Conservation (phyloP, 2,329 filamentous ascomycete species). For the Neonectria ditissima region DNA sequence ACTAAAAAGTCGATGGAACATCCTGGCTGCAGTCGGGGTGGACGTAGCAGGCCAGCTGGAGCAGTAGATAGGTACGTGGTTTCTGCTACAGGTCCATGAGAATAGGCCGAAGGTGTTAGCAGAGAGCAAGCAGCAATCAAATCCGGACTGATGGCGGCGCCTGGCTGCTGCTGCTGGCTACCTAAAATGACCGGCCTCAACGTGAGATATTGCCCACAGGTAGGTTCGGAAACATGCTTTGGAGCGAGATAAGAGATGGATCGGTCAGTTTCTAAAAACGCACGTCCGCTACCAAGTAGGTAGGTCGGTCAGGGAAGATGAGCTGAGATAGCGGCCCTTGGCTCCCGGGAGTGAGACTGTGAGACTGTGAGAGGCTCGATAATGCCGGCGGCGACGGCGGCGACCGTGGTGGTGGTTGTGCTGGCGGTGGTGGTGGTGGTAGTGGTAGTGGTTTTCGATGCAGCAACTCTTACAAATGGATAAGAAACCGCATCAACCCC, state of each 20-base stretch:
- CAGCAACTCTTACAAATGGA: constrained; percentile 26
- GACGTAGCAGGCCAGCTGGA: constrained; percentile 9
- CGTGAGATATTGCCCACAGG: background rate
- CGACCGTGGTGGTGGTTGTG: background rate
- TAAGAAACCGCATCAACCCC: constrained; percentile 32
- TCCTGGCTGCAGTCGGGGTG: constrained; percentile 15
- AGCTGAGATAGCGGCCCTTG: constrained; percentile 19
- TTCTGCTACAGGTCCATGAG: too few species aligned
- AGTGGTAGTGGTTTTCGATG: constrained; percentile 17
- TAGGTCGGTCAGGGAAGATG: constrained; percentile 23
- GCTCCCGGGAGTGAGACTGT: constrained; percentile 3
- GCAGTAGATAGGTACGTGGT: constrained; percentile 3
- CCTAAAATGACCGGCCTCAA: constrained; percentile 9
- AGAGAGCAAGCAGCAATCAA: constrained; percentile 1
- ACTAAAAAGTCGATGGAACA: constrained; percentile 20
- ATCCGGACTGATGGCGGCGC: background rate
- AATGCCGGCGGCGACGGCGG: constrained; percentile 23
- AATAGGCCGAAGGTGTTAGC: background rate
- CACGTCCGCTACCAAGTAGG: constrained; percentile 22
- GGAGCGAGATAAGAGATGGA: constrained; percentile 23
- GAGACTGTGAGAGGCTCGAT: constrained; percentile 3
- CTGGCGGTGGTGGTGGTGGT: constrained; percentile 12
- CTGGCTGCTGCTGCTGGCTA: background rate
- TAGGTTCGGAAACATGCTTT: background rate
- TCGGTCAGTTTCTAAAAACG: constrained; percentile 17